Evolutionary conservation across 805 yeast genomes (phyloP).

Genomic region (Tetrapisispora fleetii): DNA sequence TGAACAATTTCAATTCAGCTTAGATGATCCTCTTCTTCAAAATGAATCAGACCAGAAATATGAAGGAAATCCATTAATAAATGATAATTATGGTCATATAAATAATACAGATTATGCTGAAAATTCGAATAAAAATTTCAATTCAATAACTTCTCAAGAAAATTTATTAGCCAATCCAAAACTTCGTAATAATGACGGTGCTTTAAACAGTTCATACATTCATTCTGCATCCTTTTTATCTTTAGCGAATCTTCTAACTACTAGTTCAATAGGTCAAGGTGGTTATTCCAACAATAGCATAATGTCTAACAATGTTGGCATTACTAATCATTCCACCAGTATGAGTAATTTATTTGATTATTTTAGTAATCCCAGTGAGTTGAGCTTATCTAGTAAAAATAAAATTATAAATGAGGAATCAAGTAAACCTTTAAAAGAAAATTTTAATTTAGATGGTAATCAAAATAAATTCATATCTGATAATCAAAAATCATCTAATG

Average conservation of each 20-base stretch:
- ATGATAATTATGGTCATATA: background rate
- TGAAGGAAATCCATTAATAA: background rate
- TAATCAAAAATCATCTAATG: background rate
- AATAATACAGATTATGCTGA: background rate
- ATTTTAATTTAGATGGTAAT: background rate
- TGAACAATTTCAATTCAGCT: constrained; percentile 19
- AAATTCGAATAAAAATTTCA: background rate
- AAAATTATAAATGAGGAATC: background rate
- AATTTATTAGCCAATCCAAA: background rate
- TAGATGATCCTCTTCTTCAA: constrained; percentile 9
- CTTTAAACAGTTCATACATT: background rate
- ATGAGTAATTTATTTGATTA: constrained; percentile 5
- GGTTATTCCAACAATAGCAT: constrained; percentile 3
- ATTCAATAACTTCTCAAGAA: background rate
- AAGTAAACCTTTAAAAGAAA: background rate
- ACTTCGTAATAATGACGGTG: background rate
- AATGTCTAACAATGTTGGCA: background rate
- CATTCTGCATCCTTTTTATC: constrained; percentile 2
- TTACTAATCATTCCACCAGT: constrained; percentile 3
- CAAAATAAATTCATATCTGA: background rate
- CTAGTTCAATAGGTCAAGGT: constrained; percentile 2
- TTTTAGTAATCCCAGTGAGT: constrained; percentile 1
- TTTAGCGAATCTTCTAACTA: constrained; percentile 2
- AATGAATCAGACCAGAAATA: background rate
- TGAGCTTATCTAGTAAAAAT: background rate